phyloP scores from a whole-genome alignment of 1,284 basidiomycete species.

The Takashimella tepidaria region DNA sequence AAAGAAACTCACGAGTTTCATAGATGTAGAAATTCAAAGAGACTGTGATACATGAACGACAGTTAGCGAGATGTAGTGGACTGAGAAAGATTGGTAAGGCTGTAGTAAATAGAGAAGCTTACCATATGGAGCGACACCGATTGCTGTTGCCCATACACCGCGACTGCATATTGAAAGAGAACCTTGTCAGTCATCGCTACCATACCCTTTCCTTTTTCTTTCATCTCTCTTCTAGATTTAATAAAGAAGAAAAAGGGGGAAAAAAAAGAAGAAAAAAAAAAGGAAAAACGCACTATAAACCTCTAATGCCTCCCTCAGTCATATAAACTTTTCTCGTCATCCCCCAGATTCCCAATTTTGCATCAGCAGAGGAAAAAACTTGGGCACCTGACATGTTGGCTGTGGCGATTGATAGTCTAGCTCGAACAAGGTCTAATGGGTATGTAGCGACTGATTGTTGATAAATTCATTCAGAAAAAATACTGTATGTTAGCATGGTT shows the following conservation, averaged over 20 bases:
- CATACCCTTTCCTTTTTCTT: not conserved
- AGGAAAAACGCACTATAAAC: conserved; percentile 61
- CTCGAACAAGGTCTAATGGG: conserved; percentile 85
- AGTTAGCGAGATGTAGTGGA: no score
- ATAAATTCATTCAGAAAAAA: not conserved
- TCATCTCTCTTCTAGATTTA: not conserved
- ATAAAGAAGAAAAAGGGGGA: no score
- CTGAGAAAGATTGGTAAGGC: conserved; percentile 40
- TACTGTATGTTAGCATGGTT: not conserved
- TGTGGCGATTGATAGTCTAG: conserved; percentile 87
- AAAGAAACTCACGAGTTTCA: conserved; percentile 29
- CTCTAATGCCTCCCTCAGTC: conserved; percentile 83
- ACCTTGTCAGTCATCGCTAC: not conserved
- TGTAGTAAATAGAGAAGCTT: conserved; percentile 2
- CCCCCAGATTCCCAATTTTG: conserved; percentile 66
- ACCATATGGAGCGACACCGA: conserved; percentile 87
- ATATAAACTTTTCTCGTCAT: conserved; percentile 85
- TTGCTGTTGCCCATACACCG: conserved; percentile 78
- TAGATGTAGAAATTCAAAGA: conserved; percentile 49
- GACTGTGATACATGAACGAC: no score
- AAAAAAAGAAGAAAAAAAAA: no score
- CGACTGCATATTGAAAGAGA: conserved; percentile 32
- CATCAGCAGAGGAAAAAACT: conserved; percentile 36
- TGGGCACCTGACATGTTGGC: conserved; percentile 43
- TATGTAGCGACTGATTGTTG: conserved; percentile 66